Evolutionary conservation across 1,284 basidiomycete species (phyloP).

Genomic region (Anthracocystis panici-leucophaei): DNA sequence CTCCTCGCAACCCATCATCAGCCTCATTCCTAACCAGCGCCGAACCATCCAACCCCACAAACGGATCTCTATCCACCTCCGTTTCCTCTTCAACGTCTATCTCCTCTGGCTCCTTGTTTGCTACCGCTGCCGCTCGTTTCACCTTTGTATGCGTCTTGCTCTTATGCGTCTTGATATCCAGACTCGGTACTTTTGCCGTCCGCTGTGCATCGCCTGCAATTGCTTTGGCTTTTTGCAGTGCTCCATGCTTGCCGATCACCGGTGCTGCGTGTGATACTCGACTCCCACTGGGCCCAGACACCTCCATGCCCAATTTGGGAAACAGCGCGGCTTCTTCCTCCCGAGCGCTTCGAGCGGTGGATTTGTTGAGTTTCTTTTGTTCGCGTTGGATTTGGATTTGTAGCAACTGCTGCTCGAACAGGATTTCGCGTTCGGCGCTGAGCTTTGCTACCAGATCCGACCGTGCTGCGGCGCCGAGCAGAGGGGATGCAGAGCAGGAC

Average conservation of each 20-base stretch:
- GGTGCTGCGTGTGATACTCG: conserved; percentile 4
- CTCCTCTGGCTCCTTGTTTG: not conserved
- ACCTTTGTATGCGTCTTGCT: conserved; percentile 37
- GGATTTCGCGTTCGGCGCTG: conserved; percentile 29
- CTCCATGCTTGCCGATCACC: conserved; percentile 46
- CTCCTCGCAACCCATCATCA: conserved; percentile 27
- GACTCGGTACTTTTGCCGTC: conserved; percentile 50
- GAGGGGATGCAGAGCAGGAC: conserved; percentile 31
- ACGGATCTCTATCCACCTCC: conserved; percentile 31
- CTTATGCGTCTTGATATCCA: conserved; percentile 54
- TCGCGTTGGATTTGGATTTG: conserved; percentile 44
- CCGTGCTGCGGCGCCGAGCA: conserved; percentile 30
- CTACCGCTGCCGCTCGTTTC: not conserved
- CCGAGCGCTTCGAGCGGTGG: conserved; percentile 10
- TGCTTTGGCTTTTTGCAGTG: conserved; percentile 38
- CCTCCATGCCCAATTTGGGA: conserved; percentile 36
- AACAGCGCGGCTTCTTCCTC: conserved; percentile 39
- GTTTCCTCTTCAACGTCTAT: not conserved
- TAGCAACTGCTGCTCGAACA: conserved; percentile 44
- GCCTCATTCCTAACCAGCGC: conserved; percentile 27
- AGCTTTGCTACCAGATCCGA: conserved; percentile 43
- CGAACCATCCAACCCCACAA: conserved; percentile 28
- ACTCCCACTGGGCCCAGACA: not conserved
- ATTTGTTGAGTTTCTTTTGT: conserved; percentile 39
- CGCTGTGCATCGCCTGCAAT: conserved; percentile 47